Percentiles rank a stretch among this genome's conserved stretches.
These are phyloP conservation scores for Geotrichum europaeum DNA, from an alignment of 1,139 yeast genomes.

Conservation along the genomic window DNA sequence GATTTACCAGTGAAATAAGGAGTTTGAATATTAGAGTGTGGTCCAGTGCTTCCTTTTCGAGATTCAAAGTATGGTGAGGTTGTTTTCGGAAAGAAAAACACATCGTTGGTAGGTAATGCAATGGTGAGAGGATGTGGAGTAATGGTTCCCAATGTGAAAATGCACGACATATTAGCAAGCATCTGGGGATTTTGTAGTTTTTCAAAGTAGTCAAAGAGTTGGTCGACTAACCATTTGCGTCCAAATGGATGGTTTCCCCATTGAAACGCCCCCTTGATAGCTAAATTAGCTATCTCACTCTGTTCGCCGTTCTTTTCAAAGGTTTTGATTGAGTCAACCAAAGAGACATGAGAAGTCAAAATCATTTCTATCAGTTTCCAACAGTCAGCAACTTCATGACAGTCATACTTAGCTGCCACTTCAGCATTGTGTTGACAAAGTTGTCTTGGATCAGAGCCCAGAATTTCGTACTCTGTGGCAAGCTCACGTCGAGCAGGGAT, in stretches of 20 bases:
- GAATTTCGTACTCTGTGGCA: slow-evolving; percentile 67
- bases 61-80: slow-evolving; percentile 2
- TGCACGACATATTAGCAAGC: slow-evolving; percentile 84
- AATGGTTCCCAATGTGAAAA: slow-evolving; percentile 32
- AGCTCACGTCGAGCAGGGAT: slow-evolving; percentile 73
- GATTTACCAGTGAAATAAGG: slow-evolving; percentile 14
- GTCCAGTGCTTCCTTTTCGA: slow-evolving; percentile 1
- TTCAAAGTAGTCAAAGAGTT: slow-evolving; percentile 62
- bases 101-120: slow-evolving; percentile 1
- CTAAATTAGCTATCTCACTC: not conserved
- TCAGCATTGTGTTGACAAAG: slow-evolving; percentile 63
- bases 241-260: slow-evolving; percentile 90
- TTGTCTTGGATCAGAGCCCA: slow-evolving; percentile 60
- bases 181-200: slow-evolving; percentile 66
- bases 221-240: slow-evolving; percentile 61
- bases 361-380: slow-evolving; percentile 53
- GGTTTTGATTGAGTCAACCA: not conserved
- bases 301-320: slow-evolving; percentile 2
- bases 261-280: slow-evolving; percentile 22
- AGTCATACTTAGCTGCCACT: slow-evolving; percentile 64
- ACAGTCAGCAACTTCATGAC: slow-evolving; percentile 59
- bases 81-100: not conserved
- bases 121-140: slow-evolving; percentile 6
- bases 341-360: slow-evolving; percentile 21
- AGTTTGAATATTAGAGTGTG: slow-evolving; percentile 6